A percentile compares a stretch with the other conserved stretches of the same genome.
Conservation (phyloP, 352 stramenopile species). For the Globisporangium acanthophoron region DNA sequence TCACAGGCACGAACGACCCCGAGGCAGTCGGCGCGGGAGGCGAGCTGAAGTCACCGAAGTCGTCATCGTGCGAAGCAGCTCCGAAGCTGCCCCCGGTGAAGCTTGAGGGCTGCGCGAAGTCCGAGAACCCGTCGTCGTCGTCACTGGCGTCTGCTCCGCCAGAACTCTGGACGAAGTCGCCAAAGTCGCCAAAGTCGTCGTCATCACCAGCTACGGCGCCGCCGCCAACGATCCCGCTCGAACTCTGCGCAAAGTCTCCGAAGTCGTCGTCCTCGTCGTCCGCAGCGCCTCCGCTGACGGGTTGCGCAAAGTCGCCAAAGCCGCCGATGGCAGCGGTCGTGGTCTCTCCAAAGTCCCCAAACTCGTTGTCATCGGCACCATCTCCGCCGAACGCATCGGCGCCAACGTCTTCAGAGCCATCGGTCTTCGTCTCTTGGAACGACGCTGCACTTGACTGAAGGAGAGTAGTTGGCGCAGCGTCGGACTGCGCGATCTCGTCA, state of each 20-base stretch:
- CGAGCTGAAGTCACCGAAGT: slow-evolving; percentile 12
- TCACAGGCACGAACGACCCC: neutral
- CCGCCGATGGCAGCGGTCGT: neutral
- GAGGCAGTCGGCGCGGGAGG: neutral
- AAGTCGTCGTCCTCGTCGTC: slow-evolving; percentile 22
- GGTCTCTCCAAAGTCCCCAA: neutral
- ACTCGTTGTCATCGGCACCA: neutral
- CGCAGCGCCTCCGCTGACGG: neutral
- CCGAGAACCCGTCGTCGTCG: slow-evolving; percentile 27
- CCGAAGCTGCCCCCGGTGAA: neutral
- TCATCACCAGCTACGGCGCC: neutral
- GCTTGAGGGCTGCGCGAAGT: slow-evolving; percentile 13
- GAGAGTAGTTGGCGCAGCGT: neutral
- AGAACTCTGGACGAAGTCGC: slow-evolving; percentile 23
- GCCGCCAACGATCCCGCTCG: neutral
- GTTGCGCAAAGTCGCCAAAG: slow-evolving; percentile 4
- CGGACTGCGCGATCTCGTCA: neutral
- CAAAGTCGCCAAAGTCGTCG: slow-evolving; percentile 31
- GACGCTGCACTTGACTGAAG: neutral
- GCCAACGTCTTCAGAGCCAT: neutral
- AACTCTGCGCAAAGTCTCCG: slow-evolving; percentile 11
- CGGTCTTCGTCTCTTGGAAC: neutral
- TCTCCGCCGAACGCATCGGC: neutral
- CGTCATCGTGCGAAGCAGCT: slow-evolving; percentile 2
- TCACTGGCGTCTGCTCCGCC: neutral